Percentiles rank a stretch among this genome's conserved stretches.
These are phyloP conservation scores for Tephrocybe rancida DNA, from an alignment of 768 basidiomycete genomes.

Conservation along the genomic window DNA sequence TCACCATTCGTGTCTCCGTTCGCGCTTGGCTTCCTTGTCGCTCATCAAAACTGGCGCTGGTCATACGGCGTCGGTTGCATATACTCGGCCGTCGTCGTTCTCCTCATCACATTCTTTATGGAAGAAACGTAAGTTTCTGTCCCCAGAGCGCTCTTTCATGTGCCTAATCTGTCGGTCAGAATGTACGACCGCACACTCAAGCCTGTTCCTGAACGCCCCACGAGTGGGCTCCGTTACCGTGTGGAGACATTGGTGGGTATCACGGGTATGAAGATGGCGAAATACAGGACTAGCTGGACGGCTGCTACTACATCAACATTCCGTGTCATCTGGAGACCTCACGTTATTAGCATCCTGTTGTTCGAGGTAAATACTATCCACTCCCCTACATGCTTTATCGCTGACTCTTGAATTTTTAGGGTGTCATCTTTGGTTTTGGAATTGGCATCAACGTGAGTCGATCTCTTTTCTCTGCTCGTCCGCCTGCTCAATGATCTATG, in stretches of 20 bases:
- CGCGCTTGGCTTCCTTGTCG: slow-evolving; percentile 68
- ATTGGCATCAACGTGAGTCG: slow-evolving; percentile 60
- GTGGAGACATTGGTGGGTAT: slow-evolving; percentile 65
- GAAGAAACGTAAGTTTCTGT: slow-evolving; percentile 59
- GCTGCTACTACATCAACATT: slow-evolving; percentile 47
- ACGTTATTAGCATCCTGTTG: slow-evolving; percentile 49
- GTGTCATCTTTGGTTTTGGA: slow-evolving; percentile 61
- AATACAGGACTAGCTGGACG: slow-evolving; percentile 54
- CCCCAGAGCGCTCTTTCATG: background rate
- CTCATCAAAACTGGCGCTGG: slow-evolving; percentile 63
- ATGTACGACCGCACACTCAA: slow-evolving; percentile 63
- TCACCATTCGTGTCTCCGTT: slow-evolving; percentile 69
- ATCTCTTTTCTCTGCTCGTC: background rate
- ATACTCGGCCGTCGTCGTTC: slow-evolving; percentile 55
- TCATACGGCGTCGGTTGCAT: slow-evolving; percentile 67
- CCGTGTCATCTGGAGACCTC: slow-evolving; percentile 64
- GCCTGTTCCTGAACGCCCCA: slow-evolving; percentile 46
- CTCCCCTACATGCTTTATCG: background rate
- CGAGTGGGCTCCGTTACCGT: slow-evolving; percentile 48
- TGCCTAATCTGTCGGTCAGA: slow-evolving; percentile 27
- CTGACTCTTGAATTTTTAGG: slow-evolving; percentile 27
- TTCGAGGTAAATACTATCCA: slow-evolving; percentile 45
- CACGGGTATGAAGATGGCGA: slow-evolving; percentile 59
- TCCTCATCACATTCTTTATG: slow-evolving; percentile 59
- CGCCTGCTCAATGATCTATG: background rate